Conservation (phyloP, 495 filamentous ascomycete species). For the Darksidea phi region DNA sequence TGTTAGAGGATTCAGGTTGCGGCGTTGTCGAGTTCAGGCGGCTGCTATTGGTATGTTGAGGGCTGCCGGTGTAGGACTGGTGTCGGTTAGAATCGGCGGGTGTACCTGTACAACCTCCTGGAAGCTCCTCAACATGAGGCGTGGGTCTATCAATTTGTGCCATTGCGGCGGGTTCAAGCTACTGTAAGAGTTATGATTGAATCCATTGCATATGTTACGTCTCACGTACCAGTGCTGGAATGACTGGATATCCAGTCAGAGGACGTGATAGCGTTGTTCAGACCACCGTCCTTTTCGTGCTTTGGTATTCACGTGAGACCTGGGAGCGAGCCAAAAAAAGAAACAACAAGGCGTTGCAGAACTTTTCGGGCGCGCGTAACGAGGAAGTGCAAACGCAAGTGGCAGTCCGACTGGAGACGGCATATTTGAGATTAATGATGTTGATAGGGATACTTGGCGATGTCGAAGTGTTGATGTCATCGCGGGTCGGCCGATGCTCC, state of each 20-base stretch:
- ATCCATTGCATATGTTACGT: no score
- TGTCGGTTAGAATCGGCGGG: conserved; percentile 15
- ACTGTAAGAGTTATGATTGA: background rate
- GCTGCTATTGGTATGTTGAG: background rate
- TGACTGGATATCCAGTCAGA: no score
- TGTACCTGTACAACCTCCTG: conserved; percentile 33
- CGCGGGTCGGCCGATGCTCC: no score
- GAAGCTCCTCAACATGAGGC: conserved; percentile 24
- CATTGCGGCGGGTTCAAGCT: conserved; percentile 5
- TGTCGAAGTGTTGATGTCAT: conserved; percentile 1
- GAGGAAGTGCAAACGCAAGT: no score
- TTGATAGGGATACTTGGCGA: background rate
- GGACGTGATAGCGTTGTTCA: no score
- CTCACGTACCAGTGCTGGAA: background rate
- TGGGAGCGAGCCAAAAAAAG: no score
- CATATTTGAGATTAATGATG: background rate
- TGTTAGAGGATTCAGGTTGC: background rate
- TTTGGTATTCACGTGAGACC: no score
- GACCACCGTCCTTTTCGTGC: no score
- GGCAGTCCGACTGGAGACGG: no score
- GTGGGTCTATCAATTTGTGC: conserved; percentile 21
- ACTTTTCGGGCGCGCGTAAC: no score
- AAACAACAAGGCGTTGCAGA: no score
- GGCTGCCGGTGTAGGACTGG: conserved; percentile 12
- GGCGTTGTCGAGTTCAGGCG: background rate